Base-by-base conservation (phyloP, 2,329 filamentous ascomycete genomes). In the Chrysoporthe deuterocubensis region DNA sequence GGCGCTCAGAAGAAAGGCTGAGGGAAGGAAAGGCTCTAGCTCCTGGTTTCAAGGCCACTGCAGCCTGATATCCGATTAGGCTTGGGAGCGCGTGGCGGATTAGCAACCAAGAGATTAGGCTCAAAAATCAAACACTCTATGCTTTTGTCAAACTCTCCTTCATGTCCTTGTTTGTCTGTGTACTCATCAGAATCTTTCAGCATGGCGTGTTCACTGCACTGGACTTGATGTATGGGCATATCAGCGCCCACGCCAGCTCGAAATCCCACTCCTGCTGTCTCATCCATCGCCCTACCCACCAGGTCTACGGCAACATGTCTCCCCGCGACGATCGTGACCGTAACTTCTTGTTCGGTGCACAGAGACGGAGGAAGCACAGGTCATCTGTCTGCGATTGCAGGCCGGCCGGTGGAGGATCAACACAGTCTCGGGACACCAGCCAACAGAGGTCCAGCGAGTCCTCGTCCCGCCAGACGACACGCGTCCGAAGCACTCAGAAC, bases 311-410 rank as follows among this genome's bases (percentile, higher is more conserved):
- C 60, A 16, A 11, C 3, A 69, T 69, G 64, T 40, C 60, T 63
- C 34, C 48, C 11, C 56, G 43, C 44, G 40, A 54, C 56, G 43
- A 34, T 18, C 60, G 57, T 21, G 60, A 56, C 14, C 34, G 46
- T 46, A 62, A 65, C 5, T 65, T 65, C 42, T 16, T 62, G 43
- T 65, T 60, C 46, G 66, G 43, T 7, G 18, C 32, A 3, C 62
- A 57, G 32, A 42, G 40, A 26, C 64, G 40, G 8, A 67, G 54
- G 46, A 64, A 66, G 42, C 60, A 40, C 13, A 60, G 54, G 1
- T 50, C 67, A 9, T 69, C 67, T 0, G 63, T 66, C 59, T 69
- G 64, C 64, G 44, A 50, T 9, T 67, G 60, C 46, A 64, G 40
- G 56, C 32, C 56, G 13, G 16, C 44, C 42, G 62, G 18, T 8